Evolutionary conservation across 2,329 filamentous ascomycete species (phyloP), one percentile per base, ranked within the genome.

Genomic region (Fusarium sp.): DNA sequence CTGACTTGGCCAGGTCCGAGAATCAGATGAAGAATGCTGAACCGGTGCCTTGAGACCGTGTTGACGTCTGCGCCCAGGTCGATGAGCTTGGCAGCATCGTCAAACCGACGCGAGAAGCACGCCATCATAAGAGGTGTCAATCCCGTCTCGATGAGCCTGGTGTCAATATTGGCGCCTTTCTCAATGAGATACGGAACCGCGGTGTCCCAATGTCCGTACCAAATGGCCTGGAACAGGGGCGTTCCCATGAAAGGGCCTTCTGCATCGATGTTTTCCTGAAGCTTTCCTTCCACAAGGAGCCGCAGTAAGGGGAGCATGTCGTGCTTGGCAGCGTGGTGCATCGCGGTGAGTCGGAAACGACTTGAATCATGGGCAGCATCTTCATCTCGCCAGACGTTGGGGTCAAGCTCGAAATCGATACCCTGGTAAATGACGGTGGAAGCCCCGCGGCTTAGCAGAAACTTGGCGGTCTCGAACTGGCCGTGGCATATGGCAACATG

Each of bases 21-120:
- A 16, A 79, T 74, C n/a, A 79, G 66, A 63, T 79, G 77, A 27
- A 79, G 65, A 35, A 79, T 78, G 60, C 77, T 79, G 66, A 78
- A 78, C 11, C 75, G 69, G 38, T 79, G 77, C 25, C 75, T 68
- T 50, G 77, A 72, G 18, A 79, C 38, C 6, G 70, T 71, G 5
- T 65, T 75, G 33, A 79, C 77, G 22, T 71, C 69, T 47, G 77
- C 76, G 4, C 77, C 77, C 2, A 79, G 58, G 36, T 79, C 77
- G 16, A 79, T 69, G 25, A 79, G 77, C 64, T 58, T 77, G 25
- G 75, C 58, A 29, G 77, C 77, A 29, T 79, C 77, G 33, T 78
- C 77, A 47, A 78, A 79, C 6, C 76, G 77, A 42, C 77, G 77
- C 4, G 74, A 74, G 52, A 79, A 77, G 58, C 77, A 79, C 1